These are phyloP conservation scores for Backusella australiensis DNA, from an alignment of 192 early-diverging fungal species.

Conservation along the genomic window DNA sequence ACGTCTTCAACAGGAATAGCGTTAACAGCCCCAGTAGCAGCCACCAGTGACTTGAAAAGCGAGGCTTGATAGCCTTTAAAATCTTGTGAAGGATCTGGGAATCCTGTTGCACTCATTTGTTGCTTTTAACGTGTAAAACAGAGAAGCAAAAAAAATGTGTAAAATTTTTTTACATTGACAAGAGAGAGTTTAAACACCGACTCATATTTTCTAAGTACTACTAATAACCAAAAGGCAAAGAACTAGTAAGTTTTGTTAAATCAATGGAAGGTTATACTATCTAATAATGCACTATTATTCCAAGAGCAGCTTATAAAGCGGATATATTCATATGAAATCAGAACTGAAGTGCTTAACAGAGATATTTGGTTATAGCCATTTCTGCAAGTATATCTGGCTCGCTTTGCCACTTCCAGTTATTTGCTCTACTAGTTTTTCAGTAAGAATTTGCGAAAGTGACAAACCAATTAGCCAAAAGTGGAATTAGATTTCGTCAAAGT, in stretches of 20 bases:
- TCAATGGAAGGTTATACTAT: neutral
- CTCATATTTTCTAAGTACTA: neutral
- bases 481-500: too few species aligned
- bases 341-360: too few species aligned
- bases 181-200: neutral
- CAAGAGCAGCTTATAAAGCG: neutral
- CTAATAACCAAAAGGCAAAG: too few species aligned
- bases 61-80: conserved; percentile 45
- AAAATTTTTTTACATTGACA: neutral
- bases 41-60: conserved; percentile 48
- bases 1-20: conserved; percentile 56
- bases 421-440: too few species aligned
- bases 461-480: too few species aligned
- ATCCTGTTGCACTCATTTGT: conserved; percentile 9
- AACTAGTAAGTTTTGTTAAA: too few species aligned
- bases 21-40: conserved; percentile 60
- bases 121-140: neutral
- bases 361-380: too few species aligned
- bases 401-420: too few species aligned
- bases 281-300: neutral
- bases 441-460: too few species aligned
- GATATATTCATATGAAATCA: too few species aligned
- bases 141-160: neutral
- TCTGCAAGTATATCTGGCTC: too few species aligned
- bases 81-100: conserved; percentile 36